These are phyloP conservation scores for Ustulina deusta DNA, from an alignment of 2,329 filamentous ascomycete genomes.

Conservation along the genomic window DNA sequence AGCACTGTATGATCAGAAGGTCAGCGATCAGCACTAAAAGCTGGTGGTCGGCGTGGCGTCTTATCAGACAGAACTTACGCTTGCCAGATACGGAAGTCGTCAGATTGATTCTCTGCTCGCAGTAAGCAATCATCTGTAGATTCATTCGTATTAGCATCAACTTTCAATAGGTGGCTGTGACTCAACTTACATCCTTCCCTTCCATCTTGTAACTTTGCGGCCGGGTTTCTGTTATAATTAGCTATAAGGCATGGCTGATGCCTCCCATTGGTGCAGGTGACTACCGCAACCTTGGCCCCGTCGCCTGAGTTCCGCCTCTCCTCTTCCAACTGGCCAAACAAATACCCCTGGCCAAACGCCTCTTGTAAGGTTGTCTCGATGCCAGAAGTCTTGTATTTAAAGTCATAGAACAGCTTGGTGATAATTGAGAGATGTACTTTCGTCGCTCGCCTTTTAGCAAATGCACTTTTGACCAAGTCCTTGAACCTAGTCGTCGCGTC, in stretches of 20 bases:
- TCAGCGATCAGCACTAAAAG: not conserved
- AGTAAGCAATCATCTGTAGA: not conserved
- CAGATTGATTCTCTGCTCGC: not conserved
- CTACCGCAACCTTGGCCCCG: not conserved
- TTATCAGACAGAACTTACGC: not conserved
- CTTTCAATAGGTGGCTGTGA: not conserved
- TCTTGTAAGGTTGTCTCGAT: not conserved
- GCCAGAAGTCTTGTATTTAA: conserved; percentile 1
- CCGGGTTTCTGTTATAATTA: not conserved
- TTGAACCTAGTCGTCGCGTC: not conserved
- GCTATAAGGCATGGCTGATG: not conserved
- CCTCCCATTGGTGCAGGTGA: not conserved
- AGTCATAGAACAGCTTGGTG: not conserved
- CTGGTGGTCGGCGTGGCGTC: no score
- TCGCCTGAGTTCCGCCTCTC: not conserved
- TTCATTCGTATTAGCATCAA: not conserved
- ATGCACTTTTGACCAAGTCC: not conserved
- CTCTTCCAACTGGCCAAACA: not conserved
- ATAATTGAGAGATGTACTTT: not conserved
- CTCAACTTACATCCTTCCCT: not conserved
- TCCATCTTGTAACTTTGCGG: not conserved
- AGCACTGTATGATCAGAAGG: not conserved
- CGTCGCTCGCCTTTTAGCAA: not conserved
- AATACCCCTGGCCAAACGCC: not conserved
- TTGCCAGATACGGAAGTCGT: conserved; percentile 4